These are phyloP conservation scores for Rhytidiadelphus loreus DNA, from an alignment of 225 moss, liverwort and hornwort genomes.

Conservation along the genomic window DNA sequence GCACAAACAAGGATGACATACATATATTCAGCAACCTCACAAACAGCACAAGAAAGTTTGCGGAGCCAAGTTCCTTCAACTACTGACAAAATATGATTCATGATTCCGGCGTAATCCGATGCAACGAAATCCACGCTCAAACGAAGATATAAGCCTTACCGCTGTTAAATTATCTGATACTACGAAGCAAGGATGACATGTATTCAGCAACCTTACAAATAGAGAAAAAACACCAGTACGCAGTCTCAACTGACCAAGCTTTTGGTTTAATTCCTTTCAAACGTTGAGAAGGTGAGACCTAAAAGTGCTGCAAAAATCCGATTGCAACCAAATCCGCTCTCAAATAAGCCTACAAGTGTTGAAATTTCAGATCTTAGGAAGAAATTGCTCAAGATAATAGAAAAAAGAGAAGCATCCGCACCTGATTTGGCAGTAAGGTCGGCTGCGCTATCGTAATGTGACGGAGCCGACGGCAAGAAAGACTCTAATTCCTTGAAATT, in stretches of 20 bases:
- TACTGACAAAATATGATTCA: not conserved
- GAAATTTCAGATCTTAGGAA: not conserved
- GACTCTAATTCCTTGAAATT: conserved; percentile 44
- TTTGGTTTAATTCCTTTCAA: not conserved
- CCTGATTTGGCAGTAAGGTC: not conserved
- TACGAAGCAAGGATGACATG: not conserved
- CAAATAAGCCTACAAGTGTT: not conserved
- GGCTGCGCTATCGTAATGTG: not conserved
- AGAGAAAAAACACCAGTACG: not conserved
- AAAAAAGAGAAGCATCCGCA: not conserved
- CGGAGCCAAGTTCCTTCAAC: not conserved
- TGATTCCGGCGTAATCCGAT: not conserved
- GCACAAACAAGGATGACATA: not conserved
- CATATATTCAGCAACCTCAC: not conserved
- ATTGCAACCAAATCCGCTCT: not conserved
- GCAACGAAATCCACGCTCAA: not conserved
- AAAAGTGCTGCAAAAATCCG: not conserved
- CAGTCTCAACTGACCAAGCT: not conserved
- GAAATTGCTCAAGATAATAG: not conserved
- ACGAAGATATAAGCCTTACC: not conserved
- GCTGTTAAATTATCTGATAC: not conserved
- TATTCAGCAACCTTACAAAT: not conserved
- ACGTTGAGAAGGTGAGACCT: not conserved
- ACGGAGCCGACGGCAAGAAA: conserved; percentile 20
- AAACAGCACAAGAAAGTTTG: not conserved